Evolutionary conservation across 805 yeast genomes (phyloP).

Genomic region (Sugiyamaella chiloensis): DNA sequence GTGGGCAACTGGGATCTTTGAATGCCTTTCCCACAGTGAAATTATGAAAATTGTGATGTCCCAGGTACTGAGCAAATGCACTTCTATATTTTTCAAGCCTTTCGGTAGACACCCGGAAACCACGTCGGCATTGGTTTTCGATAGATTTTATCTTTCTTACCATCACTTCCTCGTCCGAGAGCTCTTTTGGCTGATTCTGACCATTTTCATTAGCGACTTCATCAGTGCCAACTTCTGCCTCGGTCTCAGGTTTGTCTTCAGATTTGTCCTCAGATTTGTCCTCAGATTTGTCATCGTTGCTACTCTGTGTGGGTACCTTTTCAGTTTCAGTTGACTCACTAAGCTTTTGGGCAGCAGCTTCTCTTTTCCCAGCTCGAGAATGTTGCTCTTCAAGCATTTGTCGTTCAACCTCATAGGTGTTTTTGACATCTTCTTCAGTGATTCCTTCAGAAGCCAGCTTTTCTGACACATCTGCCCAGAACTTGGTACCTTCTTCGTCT

Average conservation of each 20-base stretch:
- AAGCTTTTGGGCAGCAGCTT: neutral
- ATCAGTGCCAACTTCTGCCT: conserved; percentile 37
- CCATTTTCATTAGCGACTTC: conserved; percentile 30
- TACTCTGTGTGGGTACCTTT: too few species aligned
- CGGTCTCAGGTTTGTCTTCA: conserved; percentile 28
- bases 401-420: conserved; percentile 16
- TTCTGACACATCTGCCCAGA: conserved; percentile 58
- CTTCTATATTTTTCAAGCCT: conserved; percentile 62
- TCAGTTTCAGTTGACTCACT: too few species aligned
- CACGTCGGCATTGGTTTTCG: conserved; percentile 66
- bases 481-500: conserved; percentile 61
- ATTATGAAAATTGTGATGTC: conserved; percentile 90
- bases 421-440: conserved; percentile 25
- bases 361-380: conserved; percentile 24
- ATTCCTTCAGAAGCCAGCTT: conserved; percentile 41
- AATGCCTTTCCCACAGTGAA: conserved; percentile 78
- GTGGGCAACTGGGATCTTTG: conserved; percentile 78
- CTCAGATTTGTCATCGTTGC: too few species aligned
- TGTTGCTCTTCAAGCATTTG: conserved; percentile 17
- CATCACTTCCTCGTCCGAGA: neutral
- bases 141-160: conserved; percentile 19
- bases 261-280: too few species aligned
- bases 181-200: conserved; percentile 25
- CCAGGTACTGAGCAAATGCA: conserved; percentile 71
- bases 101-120: conserved; percentile 60